Conservation (phyloP, 2,329 filamentous ascomycete genomes). For the Stenocarpella maydis region DNA sequence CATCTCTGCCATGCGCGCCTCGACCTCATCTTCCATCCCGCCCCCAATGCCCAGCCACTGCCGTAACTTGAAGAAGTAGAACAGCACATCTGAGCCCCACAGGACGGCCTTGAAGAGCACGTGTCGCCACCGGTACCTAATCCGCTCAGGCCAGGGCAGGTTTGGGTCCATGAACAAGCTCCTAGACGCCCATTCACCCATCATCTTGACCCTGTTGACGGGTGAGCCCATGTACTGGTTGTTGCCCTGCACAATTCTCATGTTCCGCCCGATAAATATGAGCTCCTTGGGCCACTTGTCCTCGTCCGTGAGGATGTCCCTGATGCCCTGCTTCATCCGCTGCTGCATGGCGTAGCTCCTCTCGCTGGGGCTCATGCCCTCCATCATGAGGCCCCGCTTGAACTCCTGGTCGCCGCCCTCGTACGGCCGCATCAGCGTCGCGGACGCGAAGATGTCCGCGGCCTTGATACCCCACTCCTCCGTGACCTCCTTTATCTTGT, state of each 20-base stretch:
- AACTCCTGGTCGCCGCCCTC: conserved; percentile 80
- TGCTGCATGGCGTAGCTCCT: conserved; percentile 91
- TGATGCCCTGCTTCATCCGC: conserved; percentile 74
- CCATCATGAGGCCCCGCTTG: conserved; percentile 69
- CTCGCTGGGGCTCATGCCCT: conserved; percentile 67
- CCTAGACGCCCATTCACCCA: conserved; percentile 86
- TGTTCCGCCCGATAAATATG: conserved; percentile 89
- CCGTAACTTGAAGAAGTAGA: conserved; percentile 80
- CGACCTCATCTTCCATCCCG: conserved; percentile 95
- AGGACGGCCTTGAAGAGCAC: conserved; percentile 83
- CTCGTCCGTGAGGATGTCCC: conserved; percentile 81
- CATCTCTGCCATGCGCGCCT: conserved; percentile 85
- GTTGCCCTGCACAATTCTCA: conserved; percentile 92
- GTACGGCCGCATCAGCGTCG: conserved; percentile 90
- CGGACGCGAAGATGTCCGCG: conserved; percentile 89
- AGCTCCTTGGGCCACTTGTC: conserved; percentile 90
- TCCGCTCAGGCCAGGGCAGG: conserved; percentile 67
- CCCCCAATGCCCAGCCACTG: conserved; percentile 80
- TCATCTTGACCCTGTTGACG: conserved; percentile 93
- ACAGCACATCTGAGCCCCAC: conserved; percentile 78
- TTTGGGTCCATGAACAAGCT: conserved; percentile 80
- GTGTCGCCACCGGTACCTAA: conserved; percentile 78
- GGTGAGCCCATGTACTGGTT: conserved; percentile 91
- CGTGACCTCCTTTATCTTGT: conserved; percentile 76
- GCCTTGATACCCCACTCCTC: conserved; percentile 87